These are phyloP conservation scores for Aaosphaeria pasadenensis DNA, from an alignment of 2,329 filamentous ascomycete genomes.

Conservation along the genomic window DNA sequence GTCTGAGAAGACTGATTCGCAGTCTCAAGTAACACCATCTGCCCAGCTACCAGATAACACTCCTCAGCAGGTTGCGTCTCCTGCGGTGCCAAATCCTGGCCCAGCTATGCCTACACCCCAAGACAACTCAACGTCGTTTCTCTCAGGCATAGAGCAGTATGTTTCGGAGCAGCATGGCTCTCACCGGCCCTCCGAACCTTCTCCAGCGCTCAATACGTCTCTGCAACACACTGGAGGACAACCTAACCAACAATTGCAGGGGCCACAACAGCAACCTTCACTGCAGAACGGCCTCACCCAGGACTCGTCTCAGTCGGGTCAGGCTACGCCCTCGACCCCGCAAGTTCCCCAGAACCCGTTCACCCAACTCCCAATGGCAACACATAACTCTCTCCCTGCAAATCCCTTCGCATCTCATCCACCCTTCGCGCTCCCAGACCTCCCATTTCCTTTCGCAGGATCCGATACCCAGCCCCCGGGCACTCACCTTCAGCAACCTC, in stretches of 20 bases:
- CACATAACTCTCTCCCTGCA: conserved; percentile 1
- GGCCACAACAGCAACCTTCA: conserved; percentile 4
- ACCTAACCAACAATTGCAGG: conserved; percentile 3
- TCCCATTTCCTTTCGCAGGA: conserved; percentile 15
- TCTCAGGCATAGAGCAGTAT: conserved; percentile 39
- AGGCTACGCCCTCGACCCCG: neutral
- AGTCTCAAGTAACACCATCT: conserved; percentile 12
- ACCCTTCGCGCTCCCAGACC: conserved; percentile 11
- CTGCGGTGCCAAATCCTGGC: too few relatives aligned
- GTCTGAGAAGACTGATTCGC: conserved; percentile 4
- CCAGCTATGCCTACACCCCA: too few relatives aligned
- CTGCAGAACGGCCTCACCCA: conserved; percentile 1
- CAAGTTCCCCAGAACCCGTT: neutral
- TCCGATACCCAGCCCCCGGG: conserved; percentile 10
- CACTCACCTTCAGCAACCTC: conserved; percentile 11
- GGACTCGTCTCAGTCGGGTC: neutral
- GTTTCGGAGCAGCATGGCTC: conserved; percentile 8
- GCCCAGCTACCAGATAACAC: neutral
- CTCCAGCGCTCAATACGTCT: neutral
- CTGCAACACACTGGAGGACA: neutral
- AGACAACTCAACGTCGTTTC: conserved; percentile 17
- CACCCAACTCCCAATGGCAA: conserved; percentile 9
- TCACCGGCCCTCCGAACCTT: neutral
- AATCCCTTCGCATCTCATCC: conserved; percentile 25
- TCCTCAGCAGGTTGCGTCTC: neutral